These are phyloP conservation scores for Pascua guehoae DNA, from an alignment of 1,284 basidiomycete genomes.

Conservation along the genomic window DNA sequence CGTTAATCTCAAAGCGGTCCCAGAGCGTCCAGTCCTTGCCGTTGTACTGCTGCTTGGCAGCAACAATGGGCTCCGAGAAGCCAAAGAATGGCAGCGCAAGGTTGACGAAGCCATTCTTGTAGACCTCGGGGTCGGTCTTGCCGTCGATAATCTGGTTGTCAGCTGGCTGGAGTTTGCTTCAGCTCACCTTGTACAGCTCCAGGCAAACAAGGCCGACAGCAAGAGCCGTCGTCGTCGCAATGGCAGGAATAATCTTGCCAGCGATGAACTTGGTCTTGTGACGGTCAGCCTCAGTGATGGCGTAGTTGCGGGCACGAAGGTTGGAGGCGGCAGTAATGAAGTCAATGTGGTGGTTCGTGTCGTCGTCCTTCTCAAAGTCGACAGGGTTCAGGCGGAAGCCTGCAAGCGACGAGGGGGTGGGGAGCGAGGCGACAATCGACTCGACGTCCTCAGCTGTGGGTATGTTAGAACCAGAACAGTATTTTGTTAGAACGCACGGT, in stretches of 20 bases:
- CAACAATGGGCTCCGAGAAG: conserved; percentile 95
- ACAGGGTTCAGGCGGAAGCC: conserved; percentile 93
- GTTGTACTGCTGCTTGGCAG: conserved; percentile 81
- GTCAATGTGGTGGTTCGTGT: conserved; percentile 97
- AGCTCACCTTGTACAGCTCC: conserved; percentile 77
- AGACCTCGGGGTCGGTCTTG: conserved; percentile 87
- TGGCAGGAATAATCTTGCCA: conserved; percentile 99
- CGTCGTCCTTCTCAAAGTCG: conserved; percentile 99
- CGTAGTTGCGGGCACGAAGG: conserved; percentile 93
- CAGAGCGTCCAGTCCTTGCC: conserved; percentile 93
- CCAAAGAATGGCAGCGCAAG: conserved; percentile 98
- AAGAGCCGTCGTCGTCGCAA: conserved; percentile 95
- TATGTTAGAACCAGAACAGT: conserved; percentile 1
- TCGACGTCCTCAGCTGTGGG: conserved; percentile 55
- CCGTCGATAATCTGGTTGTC: conserved; percentile 73
- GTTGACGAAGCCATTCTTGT: conserved; percentile 99
- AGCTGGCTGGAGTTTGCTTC: too few relatives aligned
- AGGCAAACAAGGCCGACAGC: conserved; percentile 93
- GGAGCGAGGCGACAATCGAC: conserved; percentile 64
- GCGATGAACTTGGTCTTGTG: conserved; percentile 98
- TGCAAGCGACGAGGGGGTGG: conserved; percentile 82
- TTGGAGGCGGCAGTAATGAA: conserved; percentile 99
- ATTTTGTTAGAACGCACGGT: conserved; percentile 41
- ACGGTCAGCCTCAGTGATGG: conserved; percentile 79
- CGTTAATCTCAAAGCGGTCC: conserved; percentile 92